These are phyloP conservation scores for Solanum hybrid DNA, from an alignment of 305 asterid genomes.

Conservation along the genomic window DNA sequence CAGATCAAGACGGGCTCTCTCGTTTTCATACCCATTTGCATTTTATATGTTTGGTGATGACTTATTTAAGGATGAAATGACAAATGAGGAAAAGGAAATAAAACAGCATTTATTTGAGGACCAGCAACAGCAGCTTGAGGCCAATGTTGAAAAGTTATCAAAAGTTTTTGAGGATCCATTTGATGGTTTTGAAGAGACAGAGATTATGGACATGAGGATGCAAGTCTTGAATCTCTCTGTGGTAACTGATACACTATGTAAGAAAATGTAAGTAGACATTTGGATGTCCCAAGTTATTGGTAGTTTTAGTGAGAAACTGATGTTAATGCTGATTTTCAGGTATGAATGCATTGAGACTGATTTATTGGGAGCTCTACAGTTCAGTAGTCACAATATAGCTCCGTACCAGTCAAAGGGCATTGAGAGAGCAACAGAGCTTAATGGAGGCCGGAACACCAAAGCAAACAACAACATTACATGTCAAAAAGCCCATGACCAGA, in stretches of 20 bases:
- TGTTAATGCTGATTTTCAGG: constrained; percentile 42
- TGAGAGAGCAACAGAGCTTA: constrained; percentile 70
- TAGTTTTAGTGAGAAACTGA: constrained; percentile 13
- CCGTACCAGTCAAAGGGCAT: constrained; percentile 88
- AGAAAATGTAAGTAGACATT: constrained; percentile 53
- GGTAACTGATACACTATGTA: constrained; percentile 67
- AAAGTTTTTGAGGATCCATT: constrained; percentile 77
- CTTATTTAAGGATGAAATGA: constrained; percentile 73
- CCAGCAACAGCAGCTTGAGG: constrained; percentile 97
- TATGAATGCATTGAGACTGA: constrained; percentile 90
- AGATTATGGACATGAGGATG: constrained; percentile 52
- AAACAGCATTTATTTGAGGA: constrained; percentile 86
- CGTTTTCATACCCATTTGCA: constrained; percentile 91
- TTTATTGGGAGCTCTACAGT: constrained; percentile 70
- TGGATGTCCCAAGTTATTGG: constrained; percentile 2
- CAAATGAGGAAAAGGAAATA: constrained; percentile 40
- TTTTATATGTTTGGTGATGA: constrained; percentile 92
- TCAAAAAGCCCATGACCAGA: constrained; percentile 31
- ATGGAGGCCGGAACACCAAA: constrained; percentile 34
- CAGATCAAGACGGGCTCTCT: constrained; percentile 82
- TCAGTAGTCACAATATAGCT: constrained; percentile 59
- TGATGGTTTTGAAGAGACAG: constrained; percentile 40
- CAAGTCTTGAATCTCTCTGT: constrained; percentile 62
- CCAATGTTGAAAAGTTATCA: constrained; percentile 77
- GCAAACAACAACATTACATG: constrained; percentile 16